Evolutionary conservation across 495 filamentous ascomycete species (phyloP).

Genomic region (Jackrogersella multiformis): DNA sequence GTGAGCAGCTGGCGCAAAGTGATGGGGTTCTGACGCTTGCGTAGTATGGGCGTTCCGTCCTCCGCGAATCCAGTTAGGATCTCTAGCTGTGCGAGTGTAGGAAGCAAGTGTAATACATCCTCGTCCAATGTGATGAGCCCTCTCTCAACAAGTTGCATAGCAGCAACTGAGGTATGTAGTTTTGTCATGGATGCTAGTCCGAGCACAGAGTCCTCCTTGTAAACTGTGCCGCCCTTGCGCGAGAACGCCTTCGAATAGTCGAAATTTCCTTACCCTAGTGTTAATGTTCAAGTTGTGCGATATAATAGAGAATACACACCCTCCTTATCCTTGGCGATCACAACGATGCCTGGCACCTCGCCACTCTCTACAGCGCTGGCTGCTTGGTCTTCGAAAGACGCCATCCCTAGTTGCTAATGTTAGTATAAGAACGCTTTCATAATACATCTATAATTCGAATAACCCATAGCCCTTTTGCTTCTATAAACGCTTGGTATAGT

Average conservation of each 20-base stretch:
- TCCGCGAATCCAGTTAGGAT: slow-evolving; percentile 45
- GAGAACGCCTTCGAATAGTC: slow-evolving; percentile 36
- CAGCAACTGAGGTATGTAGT: slow-evolving; percentile 47
- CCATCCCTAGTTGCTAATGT: slow-evolving; percentile 1
- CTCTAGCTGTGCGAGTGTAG: slow-evolving; percentile 43
- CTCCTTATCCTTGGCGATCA: slow-evolving; percentile 39
- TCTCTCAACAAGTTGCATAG: slow-evolving; percentile 46
- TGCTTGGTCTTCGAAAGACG: slow-evolving; percentile 36
- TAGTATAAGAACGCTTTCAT: not conserved
- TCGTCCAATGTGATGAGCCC: slow-evolving; percentile 47
- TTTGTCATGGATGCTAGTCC: slow-evolving; percentile 47
- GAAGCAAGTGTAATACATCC: slow-evolving; percentile 40
- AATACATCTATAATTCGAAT: not conserved
- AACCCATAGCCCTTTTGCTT: not conserved
- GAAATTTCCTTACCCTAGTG: slow-evolving; percentile 30
- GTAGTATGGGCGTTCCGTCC: slow-evolving; percentile 41
- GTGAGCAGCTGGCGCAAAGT: slow-evolving; percentile 46
- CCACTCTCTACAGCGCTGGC: slow-evolving; percentile 36
- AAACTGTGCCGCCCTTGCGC: not conserved
- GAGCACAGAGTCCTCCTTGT: slow-evolving; percentile 21
- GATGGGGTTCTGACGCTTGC: slow-evolving; percentile 40
- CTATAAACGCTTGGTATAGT: not conserved
- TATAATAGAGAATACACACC: slow-evolving; percentile 20
- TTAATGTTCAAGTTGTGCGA: not conserved
- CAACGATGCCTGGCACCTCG: slow-evolving; percentile 40